A percentile compares a stretch with the other conserved stretches of the same genome.
These are phyloP conservation scores for Perkinsela sp. DNA, from an alignment of 208 protist genomes.

Conservation along the genomic window DNA sequence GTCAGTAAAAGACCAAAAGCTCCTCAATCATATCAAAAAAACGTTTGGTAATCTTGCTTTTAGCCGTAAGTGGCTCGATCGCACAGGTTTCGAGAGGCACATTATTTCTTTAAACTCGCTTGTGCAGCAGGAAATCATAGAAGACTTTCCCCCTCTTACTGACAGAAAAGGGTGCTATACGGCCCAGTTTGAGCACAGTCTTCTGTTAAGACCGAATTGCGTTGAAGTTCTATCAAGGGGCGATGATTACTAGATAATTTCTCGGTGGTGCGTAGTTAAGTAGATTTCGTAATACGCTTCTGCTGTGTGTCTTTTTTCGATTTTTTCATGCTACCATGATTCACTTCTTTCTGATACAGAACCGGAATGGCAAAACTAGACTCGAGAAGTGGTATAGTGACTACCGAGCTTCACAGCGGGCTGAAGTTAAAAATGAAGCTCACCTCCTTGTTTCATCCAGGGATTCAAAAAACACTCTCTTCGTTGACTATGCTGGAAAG, in stretches of 20 bases:
- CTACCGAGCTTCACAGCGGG: slow-evolving; percentile 74
- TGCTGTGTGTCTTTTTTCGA: background rate
- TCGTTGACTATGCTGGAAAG: slow-evolving; percentile 68
- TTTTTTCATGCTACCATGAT: slow-evolving; percentile 42
- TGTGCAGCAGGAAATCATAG: slow-evolving; percentile 53
- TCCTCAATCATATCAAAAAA: slow-evolving; percentile 70
- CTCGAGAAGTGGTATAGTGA: slow-evolving; percentile 91
- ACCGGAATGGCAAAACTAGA: slow-evolving; percentile 90
- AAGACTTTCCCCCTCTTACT: slow-evolving; percentile 80
- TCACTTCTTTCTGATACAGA: slow-evolving; percentile 93
- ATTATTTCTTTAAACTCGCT: slow-evolving; percentile 50
- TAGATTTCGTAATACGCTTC: background rate
- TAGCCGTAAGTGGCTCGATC: slow-evolving; percentile 85
- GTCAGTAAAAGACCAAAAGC: slow-evolving; percentile 53
- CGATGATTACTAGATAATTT: slow-evolving; percentile 70
- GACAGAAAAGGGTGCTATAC: slow-evolving; percentile 86
- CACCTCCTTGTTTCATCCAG: slow-evolving; percentile 76
- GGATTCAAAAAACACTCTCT: slow-evolving; percentile 78
- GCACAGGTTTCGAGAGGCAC: slow-evolving; percentile 64
- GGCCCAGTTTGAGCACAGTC: slow-evolving; percentile 90
- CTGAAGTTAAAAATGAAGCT: slow-evolving; percentile 74
- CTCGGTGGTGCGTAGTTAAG: background rate
- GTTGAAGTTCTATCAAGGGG: slow-evolving; percentile 85
- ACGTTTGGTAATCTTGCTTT: slow-evolving; percentile 84
- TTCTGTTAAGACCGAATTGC: slow-evolving; percentile 69